A percentile compares a stretch with the other conserved stretches of the same genome.
Conservation (phyloP, 2,329 filamentous ascomycete species). For the Neofusicoccum kwambonambiense region DNA sequence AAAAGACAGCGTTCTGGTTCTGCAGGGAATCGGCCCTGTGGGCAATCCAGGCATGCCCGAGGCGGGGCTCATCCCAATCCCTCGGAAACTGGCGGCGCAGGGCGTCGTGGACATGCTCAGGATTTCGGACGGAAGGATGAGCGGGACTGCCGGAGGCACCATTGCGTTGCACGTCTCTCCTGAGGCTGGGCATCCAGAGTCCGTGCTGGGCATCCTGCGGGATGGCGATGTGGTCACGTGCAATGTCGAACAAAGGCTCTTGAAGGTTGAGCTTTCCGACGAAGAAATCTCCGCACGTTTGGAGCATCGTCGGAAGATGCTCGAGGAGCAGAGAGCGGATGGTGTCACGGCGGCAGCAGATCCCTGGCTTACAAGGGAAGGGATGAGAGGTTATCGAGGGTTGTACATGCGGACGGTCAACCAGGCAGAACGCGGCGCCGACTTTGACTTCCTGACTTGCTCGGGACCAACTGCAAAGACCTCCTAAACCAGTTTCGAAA, state of each 20-base stretch:
- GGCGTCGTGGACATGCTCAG: constrained; percentile 55
- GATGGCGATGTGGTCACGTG: constrained; percentile 50
- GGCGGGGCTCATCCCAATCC: constrained; percentile 78
- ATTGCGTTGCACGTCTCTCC: constrained; percentile 55
- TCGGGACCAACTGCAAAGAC: no score
- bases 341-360: constrained; percentile 23
- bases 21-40: constrained; percentile 86
- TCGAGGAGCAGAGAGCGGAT: constrained; percentile 29
- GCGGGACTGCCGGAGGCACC: constrained; percentile 55
- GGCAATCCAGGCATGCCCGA: constrained; percentile 94
- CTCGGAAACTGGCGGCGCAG: constrained; percentile 55
- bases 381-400: constrained; percentile 57
- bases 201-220: constrained; percentile 48
- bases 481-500: no score
- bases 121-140: constrained; percentile 56
- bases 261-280: constrained; percentile 44
- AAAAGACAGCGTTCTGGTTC: constrained; percentile 80
- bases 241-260: constrained; percentile 43
- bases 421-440: constrained; percentile 58
- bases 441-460: constrained; percentile 60
- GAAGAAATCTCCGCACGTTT: constrained; percentile 36
- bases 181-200: constrained; percentile 49
- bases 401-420: constrained; percentile 61
- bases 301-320: constrained; percentile 24
- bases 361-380: constrained; percentile 15